Conservation (phyloP, 1,139 yeast genomes). For the Nakaseomyces sp. region DNA sequence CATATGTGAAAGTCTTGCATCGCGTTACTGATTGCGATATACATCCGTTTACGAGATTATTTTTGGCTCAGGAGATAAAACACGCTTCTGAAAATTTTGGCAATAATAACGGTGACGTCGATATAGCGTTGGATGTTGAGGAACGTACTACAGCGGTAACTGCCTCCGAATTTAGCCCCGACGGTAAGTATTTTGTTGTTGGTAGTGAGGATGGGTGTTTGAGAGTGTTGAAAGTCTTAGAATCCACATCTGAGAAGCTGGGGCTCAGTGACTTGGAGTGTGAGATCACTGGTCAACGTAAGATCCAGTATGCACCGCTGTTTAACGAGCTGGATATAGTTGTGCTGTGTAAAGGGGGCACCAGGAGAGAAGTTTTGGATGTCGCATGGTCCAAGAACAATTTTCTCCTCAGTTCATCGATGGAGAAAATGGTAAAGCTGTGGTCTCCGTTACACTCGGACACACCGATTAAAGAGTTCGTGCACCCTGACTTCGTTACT, state of each 20-base stretch:
- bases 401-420: constrained; percentile 70
- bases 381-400: constrained; percentile 86
- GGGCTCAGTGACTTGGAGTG: constrained; percentile 5
- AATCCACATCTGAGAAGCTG: constrained; percentile 1
- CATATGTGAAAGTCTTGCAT: constrained; percentile 41
- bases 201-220: constrained; percentile 58
- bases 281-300: constrained; percentile 10
- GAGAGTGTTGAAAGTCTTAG: constrained; percentile 3
- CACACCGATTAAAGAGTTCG: constrained; percentile 58
- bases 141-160: too few species aligned
- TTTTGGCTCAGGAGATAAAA: constrained; percentile 69
- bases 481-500: constrained; percentile 76
- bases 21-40: constrained; percentile 11
- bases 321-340: constrained; percentile 56
- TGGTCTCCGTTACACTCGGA: constrained; percentile 61
- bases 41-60: constrained; percentile 41
- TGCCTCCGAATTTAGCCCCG: constrained; percentile 47
- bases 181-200: constrained; percentile 74
- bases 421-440: constrained; percentile 73
- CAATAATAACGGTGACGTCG: too few species aligned
- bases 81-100: too few species aligned
- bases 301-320: constrained; percentile 53
- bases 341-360: constrained; percentile 55
- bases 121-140: too few species aligned
- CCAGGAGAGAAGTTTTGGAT: constrained; percentile 49